Evolutionary conservation across 129 eudicot species (phyloP), one percentile per base, ranked within the genome.

Genomic region (Oenanthe sinensis): DNA sequence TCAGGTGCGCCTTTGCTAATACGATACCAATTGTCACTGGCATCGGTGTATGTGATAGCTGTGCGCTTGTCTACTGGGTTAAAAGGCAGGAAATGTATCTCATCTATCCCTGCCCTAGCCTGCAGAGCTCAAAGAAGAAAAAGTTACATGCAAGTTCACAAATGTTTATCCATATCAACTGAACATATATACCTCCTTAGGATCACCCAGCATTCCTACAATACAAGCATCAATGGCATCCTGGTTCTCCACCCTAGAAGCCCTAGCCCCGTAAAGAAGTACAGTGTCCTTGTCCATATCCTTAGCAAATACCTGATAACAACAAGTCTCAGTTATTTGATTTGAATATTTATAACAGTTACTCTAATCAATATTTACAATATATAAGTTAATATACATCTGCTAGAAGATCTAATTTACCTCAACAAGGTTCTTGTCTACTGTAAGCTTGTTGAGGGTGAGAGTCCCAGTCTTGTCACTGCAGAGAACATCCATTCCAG

Each of bases 391-490:
- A 6, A 54, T 19, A 19, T 19, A 54, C 1, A 58, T 0, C 9
- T n/a, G 4, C 4, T 19, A 8, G 0, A 42, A 72, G 14, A 13
- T 16, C 6, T 11, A 26, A 45, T 13, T n/a, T 74, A 87, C 96
- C 97, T 92, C 98, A 28, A 93, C 82, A 58, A 93, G 85, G 63
- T 58, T 71, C 76, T 83, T 88, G 76, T 93, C 98, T 4, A 93
- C 98, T 52, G 93, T 88, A 69, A 92, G 97, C 86, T 90, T 88
- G 87, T 92, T 92, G 4, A 92, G 88, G 16, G 97, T 92, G 67
- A 92, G 93, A 58, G 97, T 92, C 22, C 97, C 97, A 4, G 97
- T 92, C 76, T 92, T 92, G 86, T 92, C 97, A 81, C 97, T 92
- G 75, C 97, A 92, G 75, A 92, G 86, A 36, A 92, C 96, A 85